Evolutionary conservation across 345 rosid species (phyloP).

Genomic region (Arabis alpina): DNA sequence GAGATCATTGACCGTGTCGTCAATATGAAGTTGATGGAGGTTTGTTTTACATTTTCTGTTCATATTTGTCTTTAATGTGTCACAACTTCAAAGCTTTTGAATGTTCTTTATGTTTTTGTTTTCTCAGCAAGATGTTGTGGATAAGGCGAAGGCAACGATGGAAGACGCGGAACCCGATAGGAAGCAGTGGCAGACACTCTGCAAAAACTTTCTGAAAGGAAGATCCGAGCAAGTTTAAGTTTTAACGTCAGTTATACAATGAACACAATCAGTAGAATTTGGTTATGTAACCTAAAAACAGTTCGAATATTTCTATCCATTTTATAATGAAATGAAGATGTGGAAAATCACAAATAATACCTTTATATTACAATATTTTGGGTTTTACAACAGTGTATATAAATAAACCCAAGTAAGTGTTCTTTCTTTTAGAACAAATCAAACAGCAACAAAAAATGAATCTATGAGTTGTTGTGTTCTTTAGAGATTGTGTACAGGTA

Average conservation of each 20-base stretch:
- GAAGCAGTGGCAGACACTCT: slow-evolving; percentile 37
- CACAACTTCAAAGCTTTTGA: background rate
- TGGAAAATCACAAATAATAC: background rate
- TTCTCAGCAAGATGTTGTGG: slow-evolving; percentile 40
- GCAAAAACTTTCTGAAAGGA: slow-evolving; percentile 44
- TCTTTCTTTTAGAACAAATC: background rate
- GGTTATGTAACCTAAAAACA: background rate
- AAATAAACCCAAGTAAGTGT: slow-evolving; percentile 10
- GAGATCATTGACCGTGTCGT: slow-evolving; percentile 78
- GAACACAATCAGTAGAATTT: background rate
- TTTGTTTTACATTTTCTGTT: slow-evolving; percentile 4
- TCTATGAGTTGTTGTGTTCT: slow-evolving; percentile 18
- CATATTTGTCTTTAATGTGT: background rate
- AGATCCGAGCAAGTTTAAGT: slow-evolving; percentile 4
- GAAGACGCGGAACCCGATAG: slow-evolving; percentile 32
- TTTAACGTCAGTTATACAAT: background rate
- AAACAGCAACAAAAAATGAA: background rate
- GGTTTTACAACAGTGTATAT: too few species aligned
- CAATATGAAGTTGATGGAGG: slow-evolving; percentile 55
- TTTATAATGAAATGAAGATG: background rate
- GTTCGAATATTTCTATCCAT: background rate
- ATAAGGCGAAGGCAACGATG: slow-evolving; percentile 38
- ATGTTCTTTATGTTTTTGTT: background rate
- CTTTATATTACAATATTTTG: slow-evolving; percentile 28
- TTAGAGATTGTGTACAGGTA: slow-evolving; percentile 37